Evolutionary conservation across 805 yeast genomes (phyloP).

Genomic region (Maudiozyma bulderi): DNA sequence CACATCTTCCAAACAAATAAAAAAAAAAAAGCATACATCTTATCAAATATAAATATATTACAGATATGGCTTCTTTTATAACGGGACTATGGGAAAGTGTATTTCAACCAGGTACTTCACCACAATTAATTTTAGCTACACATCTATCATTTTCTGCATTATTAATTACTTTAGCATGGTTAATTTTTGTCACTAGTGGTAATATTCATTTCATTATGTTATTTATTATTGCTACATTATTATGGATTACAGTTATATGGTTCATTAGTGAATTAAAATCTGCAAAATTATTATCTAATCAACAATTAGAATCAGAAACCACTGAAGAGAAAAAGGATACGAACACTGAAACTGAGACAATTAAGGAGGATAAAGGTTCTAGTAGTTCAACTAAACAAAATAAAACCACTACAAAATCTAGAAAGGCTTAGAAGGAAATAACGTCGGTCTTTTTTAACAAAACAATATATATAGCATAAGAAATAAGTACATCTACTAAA

Average conservation of each 20-base stretch:
- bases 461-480: background rate
- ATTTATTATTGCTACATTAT: conserved; percentile 44
- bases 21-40: too few species aligned
- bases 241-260: conserved; percentile 85
- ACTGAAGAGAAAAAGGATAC: conserved; percentile 6
- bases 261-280: conserved; percentile 60
- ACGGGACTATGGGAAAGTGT: conserved; percentile 80
- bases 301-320: conserved; percentile 10
- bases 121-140: conserved; percentile 81
- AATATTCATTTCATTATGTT: conserved; percentile 56
- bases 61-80: conserved; percentile 16
- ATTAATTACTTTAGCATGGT: conserved; percentile 39
- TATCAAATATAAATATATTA: too few species aligned
- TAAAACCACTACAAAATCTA: conserved; percentile 1
- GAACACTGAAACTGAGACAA: conserved; percentile 2
- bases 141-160: conserved; percentile 71
- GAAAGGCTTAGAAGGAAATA: conserved; percentile 5
- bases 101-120: conserved; percentile 87
- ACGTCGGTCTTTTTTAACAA: too few species aligned
- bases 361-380: background rate
- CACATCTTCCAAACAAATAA: too few species aligned
- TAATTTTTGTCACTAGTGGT: conserved; percentile 52
- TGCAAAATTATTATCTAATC: conserved; percentile 26
- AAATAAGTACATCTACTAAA: too few species aligned
- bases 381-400: background rate